Conservation (phyloP, 2,329 filamentous ascomycete genomes). For the Trichoderma arundinaceum region DNA sequence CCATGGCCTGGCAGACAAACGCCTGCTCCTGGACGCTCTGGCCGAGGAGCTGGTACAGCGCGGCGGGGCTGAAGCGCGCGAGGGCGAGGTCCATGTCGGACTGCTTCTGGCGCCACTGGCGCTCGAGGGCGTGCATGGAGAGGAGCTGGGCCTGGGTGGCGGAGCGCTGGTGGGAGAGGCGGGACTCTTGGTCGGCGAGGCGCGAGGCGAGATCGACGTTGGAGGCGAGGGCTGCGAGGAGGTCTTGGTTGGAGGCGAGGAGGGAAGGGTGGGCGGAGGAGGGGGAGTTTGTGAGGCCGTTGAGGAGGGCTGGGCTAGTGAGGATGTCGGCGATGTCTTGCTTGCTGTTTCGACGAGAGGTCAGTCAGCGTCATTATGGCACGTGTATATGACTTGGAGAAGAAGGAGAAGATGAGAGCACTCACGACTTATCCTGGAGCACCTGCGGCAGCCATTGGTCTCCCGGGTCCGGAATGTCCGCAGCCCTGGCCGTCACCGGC, state of each 20-base stretch:
- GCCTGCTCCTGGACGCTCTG: constrained; percentile 84
- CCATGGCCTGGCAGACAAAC: constrained; percentile 76
- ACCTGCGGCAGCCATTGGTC: constrained; percentile 79
- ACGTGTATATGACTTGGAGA: not conserved
- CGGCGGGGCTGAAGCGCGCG: constrained; percentile 82
- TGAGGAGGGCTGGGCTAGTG: constrained; percentile 67
- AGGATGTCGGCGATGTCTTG: constrained; percentile 77
- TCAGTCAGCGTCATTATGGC: not conserved
- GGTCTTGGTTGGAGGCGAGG: constrained; percentile 64
- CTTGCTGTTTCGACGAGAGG: constrained; percentile 59
- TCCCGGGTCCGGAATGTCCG: constrained; percentile 61
- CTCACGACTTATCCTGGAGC: constrained; percentile 82
- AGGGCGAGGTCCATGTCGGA: constrained; percentile 85
- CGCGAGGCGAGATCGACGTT: constrained; percentile 74
- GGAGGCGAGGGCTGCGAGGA: constrained; percentile 69
- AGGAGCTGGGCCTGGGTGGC: constrained; percentile 81
- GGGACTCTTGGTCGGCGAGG: constrained; percentile 64
- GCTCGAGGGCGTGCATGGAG: constrained; percentile 82
- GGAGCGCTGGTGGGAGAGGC: constrained; percentile 65
- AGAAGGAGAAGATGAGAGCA: constrained; percentile 32
- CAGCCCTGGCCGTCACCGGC: constrained; percentile 33
- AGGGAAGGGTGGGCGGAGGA: constrained; percentile 75
- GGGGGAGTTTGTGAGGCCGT: constrained; percentile 73
- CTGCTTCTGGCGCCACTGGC: constrained; percentile 91
- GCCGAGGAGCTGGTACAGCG: constrained; percentile 80